phyloP scores from a whole-genome alignment of 768 basidiomycete genomes.

The Mycena belliarum region DNA sequence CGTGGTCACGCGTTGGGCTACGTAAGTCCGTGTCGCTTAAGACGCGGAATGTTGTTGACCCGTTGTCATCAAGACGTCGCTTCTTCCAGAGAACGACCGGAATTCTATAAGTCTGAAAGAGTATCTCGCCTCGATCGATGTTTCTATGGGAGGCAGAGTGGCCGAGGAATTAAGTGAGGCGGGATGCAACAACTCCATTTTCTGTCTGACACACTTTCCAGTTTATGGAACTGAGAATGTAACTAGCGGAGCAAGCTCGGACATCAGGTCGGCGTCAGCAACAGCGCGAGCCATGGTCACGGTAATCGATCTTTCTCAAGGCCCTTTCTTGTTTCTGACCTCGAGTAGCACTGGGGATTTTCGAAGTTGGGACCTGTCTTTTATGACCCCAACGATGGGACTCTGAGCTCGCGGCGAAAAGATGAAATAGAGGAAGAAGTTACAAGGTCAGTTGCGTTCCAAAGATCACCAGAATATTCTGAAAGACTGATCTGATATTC shows the following conservation, averaged over 20 bases:
- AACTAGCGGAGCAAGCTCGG: conserved; percentile 90
- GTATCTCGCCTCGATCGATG: conserved; percentile 83
- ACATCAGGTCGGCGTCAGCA: conserved; percentile 77
- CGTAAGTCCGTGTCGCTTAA: conserved; percentile 45
- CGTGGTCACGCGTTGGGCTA: conserved; percentile 91
- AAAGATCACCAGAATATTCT: conserved; percentile 6
- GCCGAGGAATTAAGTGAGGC: conserved; percentile 86
- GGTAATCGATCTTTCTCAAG: conserved; percentile 43
- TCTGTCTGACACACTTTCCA: conserved; percentile 32
- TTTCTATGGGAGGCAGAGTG: conserved; percentile 91
- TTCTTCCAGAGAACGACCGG: conserved; percentile 77
- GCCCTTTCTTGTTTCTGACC: conserved; percentile 2
- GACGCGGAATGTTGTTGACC: conserved; percentile 19
- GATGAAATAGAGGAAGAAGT: conserved; percentile 91
- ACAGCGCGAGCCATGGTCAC: conserved; percentile 88
- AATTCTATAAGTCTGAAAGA: conserved; percentile 71
- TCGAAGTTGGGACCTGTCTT: conserved; percentile 85
- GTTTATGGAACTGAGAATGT: conserved; percentile 89
- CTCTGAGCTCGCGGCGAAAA: conserved; percentile 72
- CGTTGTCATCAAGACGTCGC: conserved; percentile 52
- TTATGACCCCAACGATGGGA: conserved; percentile 70
- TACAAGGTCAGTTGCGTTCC: conserved; percentile 54
- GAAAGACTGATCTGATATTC: conserved; percentile 12
- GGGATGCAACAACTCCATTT: conserved; percentile 11
- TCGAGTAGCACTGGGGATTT: conserved; percentile 69